Evolutionary conservation across 306 rosid species (phyloP).

Genomic region (Pyrus bretschneideri): DNA sequence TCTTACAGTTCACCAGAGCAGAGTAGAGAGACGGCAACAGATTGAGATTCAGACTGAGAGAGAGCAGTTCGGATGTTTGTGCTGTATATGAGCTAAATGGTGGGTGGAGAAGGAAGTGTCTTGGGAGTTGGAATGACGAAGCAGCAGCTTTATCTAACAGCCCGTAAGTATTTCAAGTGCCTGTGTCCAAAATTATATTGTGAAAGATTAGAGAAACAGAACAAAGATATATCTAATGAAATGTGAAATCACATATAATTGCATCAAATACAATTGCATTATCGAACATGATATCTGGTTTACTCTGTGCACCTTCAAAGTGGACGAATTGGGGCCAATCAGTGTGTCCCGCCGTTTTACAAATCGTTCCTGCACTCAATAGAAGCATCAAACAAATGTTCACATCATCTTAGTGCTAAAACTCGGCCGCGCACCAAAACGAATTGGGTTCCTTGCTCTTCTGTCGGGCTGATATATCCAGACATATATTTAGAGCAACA

Average conservation of each 20-base stretch:
- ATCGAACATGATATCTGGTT: neutral
- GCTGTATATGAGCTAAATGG: no score
- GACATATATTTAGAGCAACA: no score
- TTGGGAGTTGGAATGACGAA: no score
- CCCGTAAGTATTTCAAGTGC: slow-evolving; percentile 63
- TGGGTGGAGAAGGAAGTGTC: no score
- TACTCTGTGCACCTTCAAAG: slow-evolving; percentile 56
- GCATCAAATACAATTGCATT: neutral
- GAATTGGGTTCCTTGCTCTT: no score
- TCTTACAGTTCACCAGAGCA: no score
- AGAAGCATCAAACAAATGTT: neutral
- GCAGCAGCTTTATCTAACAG: slow-evolving; percentile 35
- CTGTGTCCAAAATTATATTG: slow-evolving; percentile 27
- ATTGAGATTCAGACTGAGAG: no score
- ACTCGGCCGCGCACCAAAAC: no score
- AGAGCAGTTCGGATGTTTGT: no score
- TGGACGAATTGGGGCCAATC: slow-evolving; percentile 81
- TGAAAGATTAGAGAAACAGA: neutral
- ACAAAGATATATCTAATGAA: neutral
- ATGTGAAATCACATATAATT: neutral
- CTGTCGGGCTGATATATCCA: no score
- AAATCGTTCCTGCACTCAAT: slow-evolving; percentile 64
- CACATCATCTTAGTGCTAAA: neutral
- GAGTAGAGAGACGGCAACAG: no score
- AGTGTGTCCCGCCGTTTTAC: slow-evolving; percentile 82